Conservation (phyloP, 1,284 basidiomycete genomes). For the Trichosporon sp. region DNA sequence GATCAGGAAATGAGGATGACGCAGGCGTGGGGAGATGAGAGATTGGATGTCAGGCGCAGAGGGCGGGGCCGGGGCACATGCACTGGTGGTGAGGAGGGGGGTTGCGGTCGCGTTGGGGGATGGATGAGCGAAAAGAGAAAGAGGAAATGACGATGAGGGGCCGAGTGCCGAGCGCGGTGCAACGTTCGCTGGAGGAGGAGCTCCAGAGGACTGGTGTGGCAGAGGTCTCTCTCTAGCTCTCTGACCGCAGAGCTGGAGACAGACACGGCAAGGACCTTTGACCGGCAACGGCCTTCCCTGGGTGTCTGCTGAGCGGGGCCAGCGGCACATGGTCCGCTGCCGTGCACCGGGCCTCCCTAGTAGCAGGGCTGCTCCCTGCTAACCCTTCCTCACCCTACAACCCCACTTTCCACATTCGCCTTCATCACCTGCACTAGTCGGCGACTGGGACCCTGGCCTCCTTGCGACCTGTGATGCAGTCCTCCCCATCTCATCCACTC, state of each 20-base stretch:
- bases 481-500: neutral
- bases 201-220: no score
- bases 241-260: neutral
- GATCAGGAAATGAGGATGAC: slow-evolving; percentile 9
- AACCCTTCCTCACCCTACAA: neutral
- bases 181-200: neutral
- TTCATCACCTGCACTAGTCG: neutral
- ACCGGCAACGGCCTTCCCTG: neutral
- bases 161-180: neutral
- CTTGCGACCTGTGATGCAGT: no score
- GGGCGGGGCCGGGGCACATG: neutral
- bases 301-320: neutral
- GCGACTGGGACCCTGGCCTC: neutral
- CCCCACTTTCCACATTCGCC: neutral
- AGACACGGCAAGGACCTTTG: neutral
- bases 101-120: neutral
- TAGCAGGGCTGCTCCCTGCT: neutral
- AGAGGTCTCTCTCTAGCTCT: no score
- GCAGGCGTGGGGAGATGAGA: neutral
- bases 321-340: neutral
- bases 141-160: neutral
- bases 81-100: neutral
- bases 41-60: neutral
- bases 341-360: no score
- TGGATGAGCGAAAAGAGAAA: slow-evolving; percentile 2